Percentiles rank a stretch among this genome's conserved stretches.
Conservation (phyloP, 2,329 filamentous ascomycete genomes). For the Tolypocladium tropicale region DNA sequence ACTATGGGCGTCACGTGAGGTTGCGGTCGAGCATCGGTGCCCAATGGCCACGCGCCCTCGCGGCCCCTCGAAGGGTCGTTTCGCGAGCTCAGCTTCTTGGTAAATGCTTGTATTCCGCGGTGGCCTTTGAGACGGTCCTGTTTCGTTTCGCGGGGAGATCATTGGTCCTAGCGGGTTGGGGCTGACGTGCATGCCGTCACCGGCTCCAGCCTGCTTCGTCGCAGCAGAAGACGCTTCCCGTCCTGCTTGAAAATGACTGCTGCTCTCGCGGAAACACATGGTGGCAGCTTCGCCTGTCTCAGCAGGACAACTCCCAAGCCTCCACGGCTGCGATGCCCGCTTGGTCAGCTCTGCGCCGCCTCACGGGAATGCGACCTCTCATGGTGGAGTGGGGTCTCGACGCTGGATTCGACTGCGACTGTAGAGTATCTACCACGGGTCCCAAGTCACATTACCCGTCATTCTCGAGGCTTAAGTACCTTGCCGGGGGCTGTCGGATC, state of each 20-base stretch:
- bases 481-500: background rate
- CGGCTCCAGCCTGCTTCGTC: background rate
- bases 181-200: background rate
- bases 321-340: background rate
- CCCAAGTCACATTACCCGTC: background rate
- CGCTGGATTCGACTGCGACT: background rate
- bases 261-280: background rate
- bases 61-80: background rate
- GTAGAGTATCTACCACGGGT: background rate
- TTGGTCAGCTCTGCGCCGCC: background rate
- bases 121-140: background rate
- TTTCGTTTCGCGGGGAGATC: background rate
- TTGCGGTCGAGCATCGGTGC: background rate
- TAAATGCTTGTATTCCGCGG: background rate
- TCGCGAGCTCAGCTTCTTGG: background rate
- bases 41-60: background rate
- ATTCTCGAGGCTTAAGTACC: background rate
- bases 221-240: background rate
- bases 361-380: background rate
- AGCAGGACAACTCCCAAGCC: background rate
- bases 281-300: background rate
- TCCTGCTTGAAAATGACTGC: background rate
- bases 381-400: background rate
- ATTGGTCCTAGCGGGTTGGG: background rate
- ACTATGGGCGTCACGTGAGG: background rate